phyloP scores from a whole-genome alignment of 441 rosid genomes.

The Jatropha podagrica region DNA sequence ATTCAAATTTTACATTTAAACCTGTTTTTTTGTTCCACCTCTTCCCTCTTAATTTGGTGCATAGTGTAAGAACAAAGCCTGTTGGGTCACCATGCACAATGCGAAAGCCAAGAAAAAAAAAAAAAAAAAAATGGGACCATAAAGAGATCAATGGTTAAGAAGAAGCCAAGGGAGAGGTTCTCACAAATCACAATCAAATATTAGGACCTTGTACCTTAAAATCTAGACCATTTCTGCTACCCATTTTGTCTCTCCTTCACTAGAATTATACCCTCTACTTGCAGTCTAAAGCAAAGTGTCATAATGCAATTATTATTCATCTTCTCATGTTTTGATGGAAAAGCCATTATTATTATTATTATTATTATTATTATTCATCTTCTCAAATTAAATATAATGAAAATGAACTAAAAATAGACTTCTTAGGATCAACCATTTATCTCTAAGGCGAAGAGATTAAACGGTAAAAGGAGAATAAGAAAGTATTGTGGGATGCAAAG shows the following conservation, averaged over 20 bases:
- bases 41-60: too few relatives aligned
- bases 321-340: too few relatives aligned
- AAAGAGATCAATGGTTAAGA: background rate
- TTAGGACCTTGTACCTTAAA: constrained; percentile 7
- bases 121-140: background rate
- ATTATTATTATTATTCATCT: background rate
- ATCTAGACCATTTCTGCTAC: constrained; percentile 3
- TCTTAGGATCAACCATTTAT: too few relatives aligned
- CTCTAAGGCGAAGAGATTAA: too few relatives aligned
- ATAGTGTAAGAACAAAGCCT: too few relatives aligned
- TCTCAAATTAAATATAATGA: too few relatives aligned
- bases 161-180: background rate
- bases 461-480: background rate
- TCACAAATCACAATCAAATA: constrained; percentile 5
- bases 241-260: background rate
- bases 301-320: background rate
- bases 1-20: too few relatives aligned
- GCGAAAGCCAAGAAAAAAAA: too few relatives aligned
- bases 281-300: background rate
- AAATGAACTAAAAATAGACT: too few relatives aligned
- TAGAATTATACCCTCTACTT: background rate
- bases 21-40: too few relatives aligned
- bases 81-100: too few relatives aligned
- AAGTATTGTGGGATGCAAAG: background rate
- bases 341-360: too few relatives aligned